These are phyloP conservation scores for Blastomyces emzantsi DNA, from an alignment of 2,329 filamentous ascomycete genomes.

Conservation along the genomic window DNA sequence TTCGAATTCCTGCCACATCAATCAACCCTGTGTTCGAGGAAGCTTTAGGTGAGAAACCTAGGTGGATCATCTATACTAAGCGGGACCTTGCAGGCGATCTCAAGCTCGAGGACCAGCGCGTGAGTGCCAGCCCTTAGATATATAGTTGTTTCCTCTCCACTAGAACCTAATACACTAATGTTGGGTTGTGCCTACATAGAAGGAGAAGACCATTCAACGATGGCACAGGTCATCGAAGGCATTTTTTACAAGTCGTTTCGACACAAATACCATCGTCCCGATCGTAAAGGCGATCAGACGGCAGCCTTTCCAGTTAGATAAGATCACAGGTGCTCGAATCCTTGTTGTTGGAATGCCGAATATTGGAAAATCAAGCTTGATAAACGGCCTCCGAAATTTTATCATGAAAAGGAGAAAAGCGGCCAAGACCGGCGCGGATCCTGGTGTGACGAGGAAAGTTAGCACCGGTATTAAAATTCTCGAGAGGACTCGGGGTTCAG, in stretches of 20 bases:
- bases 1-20: slow-evolving; percentile 78
- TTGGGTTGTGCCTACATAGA: slow-evolving; percentile 22
- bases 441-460: slow-evolving; percentile 82
- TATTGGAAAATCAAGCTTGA: slow-evolving; percentile 88
- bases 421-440: slow-evolving; percentile 73
- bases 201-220: slow-evolving; percentile 43
- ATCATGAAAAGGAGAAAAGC: slow-evolving; percentile 52
- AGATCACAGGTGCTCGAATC: slow-evolving; percentile 71
- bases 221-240: slow-evolving; percentile 47
- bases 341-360: slow-evolving; percentile 97
- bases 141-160: background rate
- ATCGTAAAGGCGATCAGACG: slow-evolving; percentile 33
- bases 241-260: slow-evolving; percentile 41
- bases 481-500: slow-evolving; percentile 46
- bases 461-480: slow-evolving; percentile 73
- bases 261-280: slow-evolving; percentile 41
- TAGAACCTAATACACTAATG: background rate
- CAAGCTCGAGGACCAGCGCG: slow-evolving; percentile 34
- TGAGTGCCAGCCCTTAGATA: slow-evolving; percentile 19
- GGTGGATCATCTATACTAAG: slow-evolving; percentile 88
- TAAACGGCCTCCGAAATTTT: slow-evolving; percentile 63
- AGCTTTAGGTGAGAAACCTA: slow-evolving; percentile 59
- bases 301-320: background rate
- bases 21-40: slow-evolving; percentile 85
- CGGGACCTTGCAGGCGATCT: slow-evolving; percentile 57